These are phyloP conservation scores for Helotiales sp. DNA, from an alignment of 2,329 filamentous ascomycete genomes.

Conservation along the genomic window DNA sequence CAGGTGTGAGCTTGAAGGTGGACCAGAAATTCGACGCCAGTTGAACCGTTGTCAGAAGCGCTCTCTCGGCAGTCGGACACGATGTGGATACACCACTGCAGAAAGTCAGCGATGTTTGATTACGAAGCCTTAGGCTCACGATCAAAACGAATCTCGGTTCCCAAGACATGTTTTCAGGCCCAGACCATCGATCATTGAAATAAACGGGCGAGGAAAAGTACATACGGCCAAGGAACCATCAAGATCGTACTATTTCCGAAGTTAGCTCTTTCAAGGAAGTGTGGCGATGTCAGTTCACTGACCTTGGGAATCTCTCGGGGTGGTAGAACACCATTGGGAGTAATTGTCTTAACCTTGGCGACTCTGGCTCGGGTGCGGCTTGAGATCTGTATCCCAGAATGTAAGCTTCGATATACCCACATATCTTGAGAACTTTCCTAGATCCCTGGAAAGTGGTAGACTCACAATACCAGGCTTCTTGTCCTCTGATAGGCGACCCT, in stretches of 20 bases:
- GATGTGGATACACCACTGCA: neutral
- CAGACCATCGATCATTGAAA: too few relatives aligned
- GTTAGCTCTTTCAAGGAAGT: neutral
- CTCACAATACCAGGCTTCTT: conserved; percentile 26
- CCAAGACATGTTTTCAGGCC: too few relatives aligned
- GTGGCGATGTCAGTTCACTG: neutral
- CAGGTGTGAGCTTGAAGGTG: neutral
- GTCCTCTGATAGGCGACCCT: conserved; percentile 28
- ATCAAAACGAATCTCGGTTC: too few relatives aligned
- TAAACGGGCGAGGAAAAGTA: too few relatives aligned
- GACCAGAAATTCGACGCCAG: conserved; percentile 21
- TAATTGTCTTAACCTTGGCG: neutral
- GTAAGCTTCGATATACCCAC: neutral
- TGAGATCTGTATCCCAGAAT: neutral
- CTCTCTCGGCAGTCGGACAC: neutral
- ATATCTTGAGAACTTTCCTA: neutral
- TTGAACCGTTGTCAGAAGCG: neutral
- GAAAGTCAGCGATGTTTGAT: too few relatives aligned
- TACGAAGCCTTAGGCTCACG: too few relatives aligned
- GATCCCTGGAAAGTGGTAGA: too few relatives aligned
- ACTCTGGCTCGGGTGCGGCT: conserved; percentile 25
- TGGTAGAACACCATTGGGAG: conserved; percentile 20
- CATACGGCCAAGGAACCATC: conserved; percentile 18
- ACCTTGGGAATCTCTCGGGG: neutral
- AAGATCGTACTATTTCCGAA: conserved; percentile 17